Evolutionary conservation across 495 filamentous ascomycete genomes (phyloP), one percentile per base, ranked within the genome.

Genomic region (Xylaria flabelliformis): DNA sequence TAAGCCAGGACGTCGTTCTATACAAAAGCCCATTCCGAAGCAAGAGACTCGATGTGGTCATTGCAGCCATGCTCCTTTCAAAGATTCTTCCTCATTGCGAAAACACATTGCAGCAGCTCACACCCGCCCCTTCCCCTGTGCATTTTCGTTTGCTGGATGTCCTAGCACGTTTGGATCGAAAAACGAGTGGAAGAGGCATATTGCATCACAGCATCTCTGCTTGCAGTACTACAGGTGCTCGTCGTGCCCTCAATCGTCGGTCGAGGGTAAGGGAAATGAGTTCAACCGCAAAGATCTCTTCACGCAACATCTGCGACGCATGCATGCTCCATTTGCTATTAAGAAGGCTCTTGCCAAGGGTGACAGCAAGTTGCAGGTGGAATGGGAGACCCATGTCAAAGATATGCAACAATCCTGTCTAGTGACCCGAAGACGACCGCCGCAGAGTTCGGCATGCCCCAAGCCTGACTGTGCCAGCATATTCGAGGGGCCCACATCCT

Each of bases 121-220:
- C 67, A 89, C 87, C 1, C 88, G 93, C 9, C 90, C 91, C 0
- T 99, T 97, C 77, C 87, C 90, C 12, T 99, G 96, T 79, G 92
- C 91, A 50, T 96, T 98, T 79, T 86, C 88, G 15, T 90, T 89
- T 67, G 97, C 95, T 71, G 92, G 91, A n/a, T 99, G 96, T 79
- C 79, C 79, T 8, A 94, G 92, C 74, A 94, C 90, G 0, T 98
- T 99, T 77, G 90, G 90, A 12, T 94, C 92, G 46, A 98, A 98
- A 78, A 98, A 98, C 76, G 96, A 99, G 79, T 99, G 95, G 95
- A 86, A 98, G 79, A 90, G 96, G 0, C 96, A 99, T 80, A 91
- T 98, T 72, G 87, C 88, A 36, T 95, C 93, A 3, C 93, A 97
- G 75, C 96, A 99, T 79, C 84, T 99, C 69, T 93, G 91, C 70